Evolutionary conservation across 108 stramenopile genomes (phyloP), one percentile per base, ranked within the genome.

Genomic region (Bacterosira constricta): DNA sequence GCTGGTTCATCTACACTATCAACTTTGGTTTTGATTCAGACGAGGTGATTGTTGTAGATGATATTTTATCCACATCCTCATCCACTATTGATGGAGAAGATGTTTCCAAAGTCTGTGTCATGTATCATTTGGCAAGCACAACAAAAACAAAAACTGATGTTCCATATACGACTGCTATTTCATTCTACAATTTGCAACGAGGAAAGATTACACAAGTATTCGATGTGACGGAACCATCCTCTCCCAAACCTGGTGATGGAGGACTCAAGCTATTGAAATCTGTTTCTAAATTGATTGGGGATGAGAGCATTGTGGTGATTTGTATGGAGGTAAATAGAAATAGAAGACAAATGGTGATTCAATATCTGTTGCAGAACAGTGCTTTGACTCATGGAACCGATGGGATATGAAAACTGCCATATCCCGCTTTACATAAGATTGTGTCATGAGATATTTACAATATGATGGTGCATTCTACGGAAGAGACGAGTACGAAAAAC

Each of bases 301-400:
- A 74, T 57, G 65, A 74, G 29, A 66, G 25, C 39, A 74, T 74
- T 46, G 71, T 47, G 20, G 30, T 59, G 30, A 44, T n/a, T n/a
- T n/a, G n/a, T n/a, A n/a, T n/a, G n/a, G n/a, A n/a, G n/a, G n/a
- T n/a, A n/a, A n/a, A n/a, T n/a, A n/a, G n/a, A n/a, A n/a, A n/a
- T n/a, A n/a, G n/a, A n/a, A n/a, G n/a, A n/a, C n/a, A n/a, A n/a
- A n/a, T n/a, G n/a, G n/a, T n/a, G n/a, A n/a, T n/a, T n/a, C n/a
- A n/a, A n/a, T n/a, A n/a, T 64, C 73, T 13, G 34, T 70, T 12
- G 81, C 85, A 8, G 79, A 83, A 53, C 34, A 70, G 51, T 89
- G 85, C 57, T 86, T 85, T 76, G 70, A 63, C n/a, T 85, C 87
- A 51, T 95, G 93, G 93, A 95, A 90, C 60, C 44, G 73, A 18